Evolutionary conservation across 352 stramenopile genomes (phyloP).

Genomic region (Hyaloperonospora arabidopsidis): DNA sequence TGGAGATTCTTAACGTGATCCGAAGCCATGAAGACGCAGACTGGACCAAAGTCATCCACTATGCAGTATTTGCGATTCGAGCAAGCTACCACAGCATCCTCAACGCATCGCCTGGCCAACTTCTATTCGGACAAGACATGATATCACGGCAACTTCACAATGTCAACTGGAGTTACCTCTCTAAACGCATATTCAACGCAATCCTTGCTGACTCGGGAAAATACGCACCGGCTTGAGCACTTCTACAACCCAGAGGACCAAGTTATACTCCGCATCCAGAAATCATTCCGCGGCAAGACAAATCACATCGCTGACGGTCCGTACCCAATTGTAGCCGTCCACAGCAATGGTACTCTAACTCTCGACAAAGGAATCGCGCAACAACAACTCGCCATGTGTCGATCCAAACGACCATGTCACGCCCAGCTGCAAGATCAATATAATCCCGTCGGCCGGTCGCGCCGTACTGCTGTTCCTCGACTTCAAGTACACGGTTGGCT

Average conservation of each 20-base stretch:
- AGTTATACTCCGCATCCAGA: background rate
- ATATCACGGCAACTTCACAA: background rate
- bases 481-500: too few relatives aligned
- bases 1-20: constrained; percentile 6
- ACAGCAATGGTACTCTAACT: background rate
- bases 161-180: background rate
- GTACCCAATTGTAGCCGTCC: too few relatives aligned
- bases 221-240: background rate
- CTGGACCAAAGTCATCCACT: background rate
- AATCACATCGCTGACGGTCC: too few relatives aligned
- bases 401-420: too few relatives aligned
- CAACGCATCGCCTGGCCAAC: background rate
- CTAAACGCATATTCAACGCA: background rate
- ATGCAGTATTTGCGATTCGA: background rate
- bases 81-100: background rate
- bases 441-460: too few relatives aligned
- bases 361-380: background rate
- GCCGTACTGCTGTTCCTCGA: too few relatives aligned
- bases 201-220: constrained; percentile 1
- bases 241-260: background rate
- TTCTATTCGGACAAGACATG: background rate
- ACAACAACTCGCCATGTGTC: background rate
- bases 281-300: too few relatives aligned
- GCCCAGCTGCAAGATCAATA: too few relatives aligned
- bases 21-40: background rate